These are phyloP conservation scores for Chenopodium album DNA, from an alignment of 148 eudicot species.

Conservation along the genomic window DNA sequence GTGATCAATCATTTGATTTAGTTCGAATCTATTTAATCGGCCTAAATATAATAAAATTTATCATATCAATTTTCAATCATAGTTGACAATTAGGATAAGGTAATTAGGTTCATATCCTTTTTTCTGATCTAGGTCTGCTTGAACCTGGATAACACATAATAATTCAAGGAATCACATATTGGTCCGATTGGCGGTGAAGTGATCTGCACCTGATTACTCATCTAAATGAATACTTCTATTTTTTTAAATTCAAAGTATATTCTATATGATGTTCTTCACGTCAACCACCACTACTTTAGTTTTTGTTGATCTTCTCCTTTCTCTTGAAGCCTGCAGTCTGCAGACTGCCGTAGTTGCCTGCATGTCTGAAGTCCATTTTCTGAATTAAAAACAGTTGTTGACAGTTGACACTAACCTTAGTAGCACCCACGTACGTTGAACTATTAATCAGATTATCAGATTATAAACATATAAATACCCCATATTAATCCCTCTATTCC, in stretches of 20 bases:
- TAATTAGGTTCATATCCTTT: too few species aligned
- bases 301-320: conserved; percentile 3
- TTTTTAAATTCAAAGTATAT: background rate
- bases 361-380: conserved; percentile 20
- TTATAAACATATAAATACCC: conserved; percentile 32
- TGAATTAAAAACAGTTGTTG: background rate
- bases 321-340: conserved; percentile 23
- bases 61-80: too few species aligned
- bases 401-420: conserved; percentile 32
- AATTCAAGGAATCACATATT: background rate
- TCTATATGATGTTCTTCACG: conserved; percentile 11
- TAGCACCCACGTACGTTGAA: conserved; percentile 55
- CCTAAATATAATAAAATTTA: background rate
- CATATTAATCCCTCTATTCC: background rate
- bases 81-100: background rate
- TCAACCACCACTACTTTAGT: background rate
- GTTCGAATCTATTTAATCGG: background rate
- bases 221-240: background rate
- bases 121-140: background rate
- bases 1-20: background rate
- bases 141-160: background rate
- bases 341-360: conserved; percentile 21
- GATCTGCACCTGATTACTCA: background rate
- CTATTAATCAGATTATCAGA: background rate
- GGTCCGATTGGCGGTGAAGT: background rate